These are phyloP conservation scores for Nidula niveotomentosa DNA, from an alignment of 1,284 basidiomycete species.

Conservation along the genomic window DNA sequence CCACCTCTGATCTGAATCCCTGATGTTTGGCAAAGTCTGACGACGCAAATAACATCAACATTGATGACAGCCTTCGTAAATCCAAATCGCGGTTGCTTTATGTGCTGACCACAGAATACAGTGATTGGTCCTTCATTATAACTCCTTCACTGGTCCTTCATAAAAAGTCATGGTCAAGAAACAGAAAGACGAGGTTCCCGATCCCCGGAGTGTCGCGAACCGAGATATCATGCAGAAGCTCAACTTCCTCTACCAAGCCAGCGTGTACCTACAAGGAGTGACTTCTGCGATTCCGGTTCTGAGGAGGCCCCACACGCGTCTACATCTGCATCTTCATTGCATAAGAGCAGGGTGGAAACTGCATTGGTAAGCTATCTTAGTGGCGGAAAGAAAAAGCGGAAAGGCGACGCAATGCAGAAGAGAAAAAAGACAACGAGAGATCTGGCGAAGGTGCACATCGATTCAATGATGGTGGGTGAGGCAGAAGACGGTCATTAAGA, in stretches of 20 bases:
- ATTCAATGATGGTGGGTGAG: slow-evolving; percentile 70
- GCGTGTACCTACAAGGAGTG: slow-evolving; percentile 53
- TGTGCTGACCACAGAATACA: too few species aligned
- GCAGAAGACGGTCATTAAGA: slow-evolving; percentile 71
- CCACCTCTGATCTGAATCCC: too few species aligned
- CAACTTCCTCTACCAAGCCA: slow-evolving; percentile 84
- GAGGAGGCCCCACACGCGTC: slow-evolving; percentile 4
- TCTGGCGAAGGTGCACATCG: slow-evolving; percentile 61
- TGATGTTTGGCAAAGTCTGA: too few species aligned
- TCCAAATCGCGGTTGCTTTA: too few species aligned
- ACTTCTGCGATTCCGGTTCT: slow-evolving; percentile 6
- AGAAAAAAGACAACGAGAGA: slow-evolving; percentile 34
- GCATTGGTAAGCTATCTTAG: background rate
- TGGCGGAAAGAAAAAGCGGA: slow-evolving; percentile 13
- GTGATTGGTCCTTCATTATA: too few species aligned
- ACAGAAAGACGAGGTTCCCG: slow-evolving; percentile 55
- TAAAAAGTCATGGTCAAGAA: slow-evolving; percentile 58
- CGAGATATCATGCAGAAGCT: slow-evolving; percentile 77
- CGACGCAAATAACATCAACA: too few species aligned
- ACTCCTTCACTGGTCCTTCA: background rate
- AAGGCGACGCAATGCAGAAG: slow-evolving; percentile 22
- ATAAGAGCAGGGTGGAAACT: background rate
- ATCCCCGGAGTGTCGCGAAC: slow-evolving; percentile 55
- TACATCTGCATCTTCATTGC: slow-evolving; percentile 1
- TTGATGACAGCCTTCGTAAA: too few species aligned